Base-by-base conservation (phyloP, 78 protist genomes). In the Dictyostelium purpureum region DNA sequence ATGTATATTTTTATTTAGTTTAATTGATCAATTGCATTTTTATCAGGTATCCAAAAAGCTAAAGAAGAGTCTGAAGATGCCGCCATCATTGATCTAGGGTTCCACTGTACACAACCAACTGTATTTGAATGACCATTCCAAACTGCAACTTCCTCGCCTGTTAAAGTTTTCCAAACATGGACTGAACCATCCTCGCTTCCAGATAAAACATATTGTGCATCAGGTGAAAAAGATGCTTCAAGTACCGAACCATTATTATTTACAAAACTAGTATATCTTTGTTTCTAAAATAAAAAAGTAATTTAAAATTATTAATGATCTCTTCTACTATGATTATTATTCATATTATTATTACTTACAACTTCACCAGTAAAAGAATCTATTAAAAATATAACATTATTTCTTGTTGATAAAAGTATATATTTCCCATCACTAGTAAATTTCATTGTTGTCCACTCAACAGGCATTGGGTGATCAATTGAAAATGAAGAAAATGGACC, bases 141-240 rank as follows among this genome's bases (percentile, higher is more conserved):
- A 28, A 91, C 95, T 24, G 79, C 77, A 6, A 93, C 79, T 24
- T 87, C 81, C 6, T 65, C 77, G 43, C 94, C 96, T 18, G 96
- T 92, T n/a, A 54, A 24, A 7, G 89, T 66, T 35, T 77, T 31
- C 97, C 97, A 96, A 35, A 95, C 73, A 28, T 95, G 96, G 7
- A 96, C 47, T n/a, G 94, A 51, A 4, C 96, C 96, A 42, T 96
- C 97, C 35, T 77, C 87, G 19, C 95, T 83, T 0, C 97, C 97
- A 1, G 87, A 70, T 40, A 95, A 47, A 28, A 95, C 94, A 33
- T 77, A 95, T 38, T 95, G 96, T 11, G 87, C 85, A 77, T 96
- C 97, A 33, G 97, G 97, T 37, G 95, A 93, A 49, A 89, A 96
- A 7, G 96, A 79, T 28, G 97, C 74, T 77, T 96, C 97, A 19